phyloP scores from a whole-genome alignment of 257 asterid genomes.

The Hygrophila difformis region DNA sequence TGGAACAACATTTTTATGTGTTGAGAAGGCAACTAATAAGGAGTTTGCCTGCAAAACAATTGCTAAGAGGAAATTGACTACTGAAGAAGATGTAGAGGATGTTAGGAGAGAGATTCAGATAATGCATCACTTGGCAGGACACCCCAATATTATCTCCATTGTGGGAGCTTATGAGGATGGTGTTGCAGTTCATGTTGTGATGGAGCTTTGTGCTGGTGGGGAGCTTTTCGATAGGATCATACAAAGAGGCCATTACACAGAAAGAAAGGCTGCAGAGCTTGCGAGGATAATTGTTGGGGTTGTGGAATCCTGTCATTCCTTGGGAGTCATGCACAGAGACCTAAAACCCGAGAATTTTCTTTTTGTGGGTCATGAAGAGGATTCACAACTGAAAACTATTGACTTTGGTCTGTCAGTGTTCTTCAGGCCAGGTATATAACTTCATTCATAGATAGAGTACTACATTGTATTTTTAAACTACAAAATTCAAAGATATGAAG shows the following conservation, averaged over 20 bases:
- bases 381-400: slow-evolving; percentile 33
- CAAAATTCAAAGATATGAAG: not conserved
- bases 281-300: slow-evolving; percentile 40
- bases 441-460: no score
- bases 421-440: slow-evolving; percentile 49
- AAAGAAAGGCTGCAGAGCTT: slow-evolving; percentile 39
- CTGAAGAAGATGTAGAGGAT: slow-evolving; percentile 45
- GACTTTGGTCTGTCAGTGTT: slow-evolving; percentile 41
- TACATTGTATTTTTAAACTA: slow-evolving; percentile 1
- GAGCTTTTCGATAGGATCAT: slow-evolving; percentile 46
- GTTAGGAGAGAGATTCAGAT: slow-evolving; percentile 50
- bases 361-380: slow-evolving; percentile 31
- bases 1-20: slow-evolving; percentile 39
- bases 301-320: slow-evolving; percentile 40
- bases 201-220: slow-evolving; percentile 46
- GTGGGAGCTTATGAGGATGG: slow-evolving; percentile 42
- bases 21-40: slow-evolving; percentile 29
- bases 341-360: slow-evolving; percentile 44
- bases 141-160: slow-evolving; percentile 37
- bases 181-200: slow-evolving; percentile 36
- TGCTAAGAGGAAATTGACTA: slow-evolving; percentile 37
- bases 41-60: slow-evolving; percentile 42
- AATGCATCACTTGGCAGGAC: slow-evolving; percentile 45
- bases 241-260: slow-evolving; percentile 44
- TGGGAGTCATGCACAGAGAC: slow-evolving; percentile 44